Evolutionary conservation across 2,329 filamentous ascomycete species (phyloP).

Genomic region (Pestalotiopsis sp.): DNA sequence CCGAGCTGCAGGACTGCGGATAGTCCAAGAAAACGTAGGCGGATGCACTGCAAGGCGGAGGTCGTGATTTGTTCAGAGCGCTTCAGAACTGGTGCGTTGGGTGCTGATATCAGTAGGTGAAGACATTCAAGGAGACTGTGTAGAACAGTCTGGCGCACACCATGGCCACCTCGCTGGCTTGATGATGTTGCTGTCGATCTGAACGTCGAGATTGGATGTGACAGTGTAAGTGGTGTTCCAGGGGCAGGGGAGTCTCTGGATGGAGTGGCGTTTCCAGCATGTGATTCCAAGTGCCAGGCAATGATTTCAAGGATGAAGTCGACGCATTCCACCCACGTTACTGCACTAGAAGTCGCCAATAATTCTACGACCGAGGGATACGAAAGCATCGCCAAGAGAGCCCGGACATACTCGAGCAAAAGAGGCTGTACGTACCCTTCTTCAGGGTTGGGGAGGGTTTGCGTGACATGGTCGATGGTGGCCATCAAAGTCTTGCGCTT

Average conservation of each 20-base stretch:
- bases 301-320: conserved; percentile 74
- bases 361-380: conserved; percentile 81
- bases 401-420: conserved; percentile 76
- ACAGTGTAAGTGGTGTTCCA: conserved; percentile 31
- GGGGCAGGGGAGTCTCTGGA: conserved; percentile 52
- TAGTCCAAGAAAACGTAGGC: conserved; percentile 57
- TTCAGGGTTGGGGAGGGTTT: conserved; percentile 66
- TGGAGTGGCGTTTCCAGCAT: conserved; percentile 36
- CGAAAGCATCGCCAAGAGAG: conserved; percentile 69
- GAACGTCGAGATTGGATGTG: conserved; percentile 30
- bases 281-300: conserved; percentile 47
- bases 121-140: conserved; percentile 68
- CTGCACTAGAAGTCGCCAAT: conserved; percentile 56
- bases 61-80: conserved; percentile 58
- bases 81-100: conserved; percentile 67
- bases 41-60: conserved; percentile 63
- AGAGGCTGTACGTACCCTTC: conserved; percentile 71
- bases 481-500: conserved; percentile 78
- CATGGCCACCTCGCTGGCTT: conserved; percentile 21
- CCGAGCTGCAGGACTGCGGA: conserved; percentile 70
- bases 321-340: conserved; percentile 70
- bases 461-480: conserved; percentile 79
- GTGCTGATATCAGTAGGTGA: conserved; percentile 61
- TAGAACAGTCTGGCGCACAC: conserved; percentile 37
- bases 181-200: conserved; percentile 29